These are phyloP conservation scores for Trichoderma brevicompactum DNA, from an alignment of 2,329 filamentous ascomycete genomes.

Conservation along the genomic window DNA sequence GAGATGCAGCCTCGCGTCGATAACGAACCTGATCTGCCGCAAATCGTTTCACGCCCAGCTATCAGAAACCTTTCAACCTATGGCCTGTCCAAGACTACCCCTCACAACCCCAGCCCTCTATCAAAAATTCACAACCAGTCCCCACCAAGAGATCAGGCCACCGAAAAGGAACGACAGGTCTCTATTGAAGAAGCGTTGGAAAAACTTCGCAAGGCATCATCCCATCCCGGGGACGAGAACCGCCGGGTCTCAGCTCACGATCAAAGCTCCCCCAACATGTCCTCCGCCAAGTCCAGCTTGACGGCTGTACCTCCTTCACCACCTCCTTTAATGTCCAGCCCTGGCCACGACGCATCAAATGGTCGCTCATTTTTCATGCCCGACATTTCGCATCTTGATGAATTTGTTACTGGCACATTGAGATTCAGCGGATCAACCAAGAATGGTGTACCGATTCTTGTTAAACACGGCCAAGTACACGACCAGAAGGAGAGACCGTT, in stretches of 20 bases:
- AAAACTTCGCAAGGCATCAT: constrained; percentile 44
- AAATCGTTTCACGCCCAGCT: constrained; percentile 49
- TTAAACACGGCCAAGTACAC: constrained; percentile 57
- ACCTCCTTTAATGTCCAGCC: constrained; percentile 37
- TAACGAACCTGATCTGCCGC: constrained; percentile 56
- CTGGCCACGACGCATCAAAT: constrained; percentile 47
- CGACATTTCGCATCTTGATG: constrained; percentile 58
- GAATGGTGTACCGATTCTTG: constrained; percentile 60
- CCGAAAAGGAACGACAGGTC: constrained; percentile 35
- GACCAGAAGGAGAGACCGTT: constrained; percentile 47
- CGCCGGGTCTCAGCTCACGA: constrained; percentile 35
- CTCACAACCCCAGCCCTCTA: constrained; percentile 46
- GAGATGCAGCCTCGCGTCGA: constrained; percentile 61
- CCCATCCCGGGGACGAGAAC: constrained; percentile 37
- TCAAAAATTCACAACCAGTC: constrained; percentile 43
- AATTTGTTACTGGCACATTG: constrained; percentile 60
- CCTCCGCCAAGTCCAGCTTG: constrained; percentile 48
- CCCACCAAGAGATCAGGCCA: constrained; percentile 33
- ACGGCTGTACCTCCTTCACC: constrained; percentile 49
- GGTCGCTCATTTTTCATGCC: constrained; percentile 59
- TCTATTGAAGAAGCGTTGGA: constrained; percentile 44
- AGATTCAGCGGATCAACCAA: constrained; percentile 55
- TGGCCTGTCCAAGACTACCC: constrained; percentile 35
- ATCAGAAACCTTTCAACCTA: constrained; percentile 37
- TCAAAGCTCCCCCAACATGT: constrained; percentile 42